Evolutionary conservation across 768 basidiomycete species (phyloP), one percentile per base, ranked within the genome.

Genomic region (Suillus weaverae): DNA sequence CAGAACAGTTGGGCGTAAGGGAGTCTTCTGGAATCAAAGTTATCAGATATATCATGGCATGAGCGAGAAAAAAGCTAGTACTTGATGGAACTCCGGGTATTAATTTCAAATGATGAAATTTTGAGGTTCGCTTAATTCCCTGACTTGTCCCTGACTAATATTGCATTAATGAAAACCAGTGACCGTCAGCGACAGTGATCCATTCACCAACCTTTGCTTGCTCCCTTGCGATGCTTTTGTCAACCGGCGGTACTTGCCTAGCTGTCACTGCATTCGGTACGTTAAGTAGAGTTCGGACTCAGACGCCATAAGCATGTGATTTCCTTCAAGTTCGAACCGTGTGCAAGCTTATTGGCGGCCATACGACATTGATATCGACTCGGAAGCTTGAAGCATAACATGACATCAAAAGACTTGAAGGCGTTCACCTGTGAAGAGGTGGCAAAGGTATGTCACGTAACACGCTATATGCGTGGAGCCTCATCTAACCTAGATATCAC

Each of bases 381-480:
- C 26, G 26, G 26, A 22, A 48, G 13, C 48, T 14, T 5, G 11
- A 26, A 26, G 22, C 57, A 30, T 59, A 30, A 59, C 57, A 18
- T 59, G 57, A 11, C 26, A 41, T 59, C 39, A 32, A 59, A 41
- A 18, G 39, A 41, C 26, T 7, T 44, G 13, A 82, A 79, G 72
- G 75, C 81, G 41, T 81, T 87, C 65, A 81, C 87, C 1, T 81
- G 85, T 63, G 89, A 91, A 62, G 89, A 93, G 67, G 90, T 93
- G n/a, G 82, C 84, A 54, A 85, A 89, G 81, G 90, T 90, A 56
- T 3, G 20, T 48, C 43, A 43, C n/a, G 26, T 26, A 41, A 59
- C 38, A 30, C 10, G 18, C 3, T 30, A 30, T 41, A 18, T 59
- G 18, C 11, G 6, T 38, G 13, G 16, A 30, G 30, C 16, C 9